phyloP scores from a whole-genome alignment of 2,329 filamentous ascomycete species.

The Podosphaera xanthii region DNA sequence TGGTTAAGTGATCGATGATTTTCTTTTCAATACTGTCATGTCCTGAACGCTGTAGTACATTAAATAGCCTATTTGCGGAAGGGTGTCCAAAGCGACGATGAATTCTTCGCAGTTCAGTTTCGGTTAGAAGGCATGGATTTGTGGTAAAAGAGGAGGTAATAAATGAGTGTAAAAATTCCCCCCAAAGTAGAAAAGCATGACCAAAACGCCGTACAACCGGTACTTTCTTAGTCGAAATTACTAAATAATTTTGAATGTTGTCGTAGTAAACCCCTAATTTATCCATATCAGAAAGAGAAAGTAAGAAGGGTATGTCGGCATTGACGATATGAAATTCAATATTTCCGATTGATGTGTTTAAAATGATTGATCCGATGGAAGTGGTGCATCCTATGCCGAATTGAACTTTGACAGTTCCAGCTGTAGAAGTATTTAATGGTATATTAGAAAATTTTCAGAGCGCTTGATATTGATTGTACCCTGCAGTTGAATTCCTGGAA shows the following conservation, averaged over 20 bases:
- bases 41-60: neutral
- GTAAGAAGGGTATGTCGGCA: neutral
- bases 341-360: neutral
- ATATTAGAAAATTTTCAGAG: neutral
- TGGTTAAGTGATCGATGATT: neutral
- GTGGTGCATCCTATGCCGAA: neutral
- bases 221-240: neutral
- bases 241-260: neutral
- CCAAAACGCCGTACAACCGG: neutral
- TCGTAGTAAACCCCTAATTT: neutral
- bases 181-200: neutral
- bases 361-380: neutral
- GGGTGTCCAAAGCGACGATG: conserved; percentile 1
- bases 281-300: neutral
- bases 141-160: neutral
- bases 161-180: neutral
- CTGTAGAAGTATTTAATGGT: neutral
- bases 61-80: neutral
- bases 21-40: neutral
- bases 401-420: neutral
- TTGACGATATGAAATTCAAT: neutral
- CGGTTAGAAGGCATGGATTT: neutral
- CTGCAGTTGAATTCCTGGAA: neutral
- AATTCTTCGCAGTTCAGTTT: neutral
- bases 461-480: neutral